Base-by-base conservation (phyloP, 139 green algal genomes). In the Coccomyxa sp. region DNA sequence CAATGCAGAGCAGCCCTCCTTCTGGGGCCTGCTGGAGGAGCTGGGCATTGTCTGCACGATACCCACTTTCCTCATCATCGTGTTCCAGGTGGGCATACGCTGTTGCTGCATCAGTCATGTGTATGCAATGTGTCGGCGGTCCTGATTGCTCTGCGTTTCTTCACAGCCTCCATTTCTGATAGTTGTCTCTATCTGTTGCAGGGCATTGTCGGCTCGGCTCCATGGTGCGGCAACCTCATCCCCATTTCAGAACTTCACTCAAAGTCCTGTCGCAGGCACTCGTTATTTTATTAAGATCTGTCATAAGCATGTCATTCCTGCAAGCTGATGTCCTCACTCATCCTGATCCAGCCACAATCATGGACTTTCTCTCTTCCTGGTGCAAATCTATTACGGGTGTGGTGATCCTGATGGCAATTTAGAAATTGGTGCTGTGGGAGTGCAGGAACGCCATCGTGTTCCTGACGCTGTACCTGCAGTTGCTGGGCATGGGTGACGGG, bases 381-480 rank as follows among this genome's bases (percentile, higher is more conserved):
- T 51, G 38, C 38, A 51, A n/a, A 51, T 51, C 38, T 51, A 51
- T 11, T 51, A 51, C 7, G 38, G 38, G 38, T 51, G 38, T 51
- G n/a, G 38, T 51, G 38, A 7, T 7, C 38, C 38, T 51, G 38
- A 51, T 51, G 38, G 38, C 38, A 51, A 51, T 51, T 3, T 3
- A 7, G 7, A 51, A 51, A 7, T 51, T 51, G 38, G 38, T 51
- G 38, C 38, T 51, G 38, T 51, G 38, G 7, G 63, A 21, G 21
- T 71, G 63, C 63, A 71, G 90, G 89, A 84, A 84, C 25, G 91
- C 90, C 0, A 60, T 91, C 9, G 88, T 87, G 18, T 94, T 93
- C 67, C 84, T 90, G 71, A 94, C 90, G 9, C 81, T 94, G 38
- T 94, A 91, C 85, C 38, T 94, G 21, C 91, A 94, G 85, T 88